Base-by-base conservation (phyloP, 768 basidiomycete species). In the Rhodotorula kratochvilovae region DNA sequence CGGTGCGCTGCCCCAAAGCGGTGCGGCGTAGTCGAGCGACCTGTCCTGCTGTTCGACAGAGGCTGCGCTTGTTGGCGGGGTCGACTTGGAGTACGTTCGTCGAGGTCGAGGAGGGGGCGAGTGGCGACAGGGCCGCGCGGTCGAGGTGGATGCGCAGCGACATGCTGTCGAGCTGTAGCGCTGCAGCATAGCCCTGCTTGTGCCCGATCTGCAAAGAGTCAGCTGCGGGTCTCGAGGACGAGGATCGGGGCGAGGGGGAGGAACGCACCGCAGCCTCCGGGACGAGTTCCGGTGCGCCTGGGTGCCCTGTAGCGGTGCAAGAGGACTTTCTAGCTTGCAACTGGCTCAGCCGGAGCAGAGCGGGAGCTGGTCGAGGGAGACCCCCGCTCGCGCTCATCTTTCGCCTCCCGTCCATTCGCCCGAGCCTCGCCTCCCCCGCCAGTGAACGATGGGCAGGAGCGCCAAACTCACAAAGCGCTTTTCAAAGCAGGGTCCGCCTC, bases 391-490 rank as follows among this genome's bases (percentile, higher is more conserved):
- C 13, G 8, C 21, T 50, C 27, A n/a, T 53, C 51, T 29, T 53
- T 17, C 51, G 27, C 27, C n/a, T 13, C 16, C n/a, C 27, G 13
- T 25, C n/a, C 10, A 27, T 15, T n/a, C 51, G 51, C 29, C n/a
- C n/a, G n/a, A n/a, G n/a, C n/a, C 29, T 27, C n/a, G 13, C n/a
- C 12, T 29, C 13, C 1, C 39, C n/a, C n/a, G 15, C 51, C 23
- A 53, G 51, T n/a, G 13, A 27, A 53, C 36, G 3, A 72, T 72
- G 71, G 71, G 71, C 12, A 51, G 63, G 29, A 68, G 67, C 13
- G 71, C 71, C 31, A 72, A 72, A 55, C 25, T 72, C 16, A 58
- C 51, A 5, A 73, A 69, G 39, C 72, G 67, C 17, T 65, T 65
- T 4, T 53, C 33, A 3, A 69, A 73, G 42, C 39, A 54, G 5